Evolutionary conservation across 164 flowering plant genomes (phyloP).

Genomic region (Tetracentron sinense): DNA sequence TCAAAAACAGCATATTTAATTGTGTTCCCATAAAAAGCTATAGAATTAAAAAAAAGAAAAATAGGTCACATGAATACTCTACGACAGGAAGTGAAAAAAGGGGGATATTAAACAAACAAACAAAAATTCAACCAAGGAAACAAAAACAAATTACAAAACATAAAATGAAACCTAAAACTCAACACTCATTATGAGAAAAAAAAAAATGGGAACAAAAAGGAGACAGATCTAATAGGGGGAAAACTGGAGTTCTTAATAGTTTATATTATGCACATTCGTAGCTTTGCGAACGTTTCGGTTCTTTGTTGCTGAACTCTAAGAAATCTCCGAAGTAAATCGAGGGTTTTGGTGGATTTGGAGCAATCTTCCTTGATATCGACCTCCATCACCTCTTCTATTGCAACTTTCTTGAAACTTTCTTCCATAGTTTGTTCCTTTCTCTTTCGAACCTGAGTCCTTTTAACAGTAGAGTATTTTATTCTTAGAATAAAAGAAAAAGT

Average conservation of each 20-base stretch:
- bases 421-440: conserved; percentile 20
- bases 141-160: conserved; percentile 3
- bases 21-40: too few species aligned
- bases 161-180: not conserved
- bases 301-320: conserved; percentile 49
- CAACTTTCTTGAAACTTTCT: too few species aligned
- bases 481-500: too few species aligned
- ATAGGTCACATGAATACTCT: not conserved
- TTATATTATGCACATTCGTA: conserved; percentile 32
- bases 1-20: too few species aligned
- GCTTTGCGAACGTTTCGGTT: conserved; percentile 45
- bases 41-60: too few species aligned
- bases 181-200: not conserved
- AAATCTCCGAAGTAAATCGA: conserved; percentile 40
- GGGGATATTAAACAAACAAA: not conserved
- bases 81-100: too few species aligned
- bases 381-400: conserved; percentile 23
- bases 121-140: not conserved
- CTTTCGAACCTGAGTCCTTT: not conserved
- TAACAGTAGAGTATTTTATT: too few species aligned
- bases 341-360: conserved; percentile 20
- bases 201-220: not conserved
- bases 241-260: not conserved
- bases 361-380: conserved; percentile 3
- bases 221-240: not conserved